Evolutionary conservation across 208 protist species (phyloP).

Genomic region (Strigomonas galati): DNA sequence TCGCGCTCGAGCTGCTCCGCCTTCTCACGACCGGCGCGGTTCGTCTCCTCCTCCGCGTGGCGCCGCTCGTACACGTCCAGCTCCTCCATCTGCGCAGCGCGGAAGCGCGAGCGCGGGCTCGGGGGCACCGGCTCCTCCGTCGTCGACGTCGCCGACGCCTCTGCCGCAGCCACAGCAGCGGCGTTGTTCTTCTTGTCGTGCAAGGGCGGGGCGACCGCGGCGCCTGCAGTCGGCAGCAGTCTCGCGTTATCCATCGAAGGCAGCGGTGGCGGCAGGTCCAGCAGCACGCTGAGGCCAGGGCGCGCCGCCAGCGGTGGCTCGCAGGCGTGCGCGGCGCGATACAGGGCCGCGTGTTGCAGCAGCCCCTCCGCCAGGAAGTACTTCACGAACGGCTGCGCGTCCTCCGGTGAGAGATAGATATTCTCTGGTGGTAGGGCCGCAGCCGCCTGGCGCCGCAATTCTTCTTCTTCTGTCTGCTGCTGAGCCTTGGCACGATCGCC

Average conservation of each 20-base stretch:
- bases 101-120: slow-evolving; percentile 28
- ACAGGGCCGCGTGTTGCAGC: slow-evolving; percentile 55
- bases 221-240: neutral
- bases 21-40: slow-evolving; percentile 24
- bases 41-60: slow-evolving; percentile 43
- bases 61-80: slow-evolving; percentile 26
- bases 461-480: slow-evolving; percentile 49
- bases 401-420: slow-evolving; percentile 54
- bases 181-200: neutral
- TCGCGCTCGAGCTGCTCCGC: slow-evolving; percentile 48
- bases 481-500: slow-evolving; percentile 36
- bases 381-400: slow-evolving; percentile 39
- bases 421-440: slow-evolving; percentile 59
- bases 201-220: neutral
- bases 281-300: slow-evolving; percentile 15
- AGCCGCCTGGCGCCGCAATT: slow-evolving; percentile 32
- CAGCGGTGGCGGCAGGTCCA: slow-evolving; percentile 48
- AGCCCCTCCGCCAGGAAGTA: slow-evolving; percentile 49
- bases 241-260: slow-evolving; percentile 31
- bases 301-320: slow-evolving; percentile 8
- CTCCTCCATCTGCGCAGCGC: slow-evolving; percentile 41
- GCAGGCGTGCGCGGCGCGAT: slow-evolving; percentile 16
- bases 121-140: slow-evolving; percentile 4
- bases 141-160: neutral
- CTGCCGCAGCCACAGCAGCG: slow-evolving; percentile 3